phyloP scores from a whole-genome alignment of 1,284 basidiomycete species.

The Mycena citricolor region DNA sequence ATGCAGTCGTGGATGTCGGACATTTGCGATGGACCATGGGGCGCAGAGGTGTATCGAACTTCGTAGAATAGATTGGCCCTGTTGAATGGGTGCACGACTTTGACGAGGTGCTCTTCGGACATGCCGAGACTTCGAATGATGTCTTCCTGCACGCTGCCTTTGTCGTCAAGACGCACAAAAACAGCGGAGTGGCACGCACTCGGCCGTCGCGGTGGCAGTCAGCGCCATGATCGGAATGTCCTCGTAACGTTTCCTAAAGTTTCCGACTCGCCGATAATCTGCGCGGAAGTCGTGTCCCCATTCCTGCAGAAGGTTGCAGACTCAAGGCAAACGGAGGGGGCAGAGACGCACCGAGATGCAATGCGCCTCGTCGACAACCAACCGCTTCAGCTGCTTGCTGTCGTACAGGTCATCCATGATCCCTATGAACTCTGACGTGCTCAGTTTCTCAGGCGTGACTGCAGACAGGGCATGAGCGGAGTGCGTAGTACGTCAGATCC shows the following conservation, averaged over 20 bases:
- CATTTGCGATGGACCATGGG: constrained; percentile 52
- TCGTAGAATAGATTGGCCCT: constrained; percentile 83
- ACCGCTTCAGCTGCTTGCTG: constrained; percentile 64
- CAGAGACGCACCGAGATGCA: constrained; percentile 66
- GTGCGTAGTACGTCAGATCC: neutral
- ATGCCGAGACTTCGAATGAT: constrained; percentile 71
- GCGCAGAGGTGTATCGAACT: constrained; percentile 59
- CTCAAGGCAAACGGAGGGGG: neutral
- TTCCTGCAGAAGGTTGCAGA: constrained; percentile 14
- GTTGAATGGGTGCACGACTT: constrained; percentile 80
- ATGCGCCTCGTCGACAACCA: constrained; percentile 89
- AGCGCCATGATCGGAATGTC: constrained; percentile 81
- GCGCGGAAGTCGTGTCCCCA: constrained; percentile 84
- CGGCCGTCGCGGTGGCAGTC: constrained; percentile 73
- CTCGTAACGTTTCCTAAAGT: constrained; percentile 67
- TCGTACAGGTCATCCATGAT: constrained; percentile 76
- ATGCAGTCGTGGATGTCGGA: constrained; percentile 71
- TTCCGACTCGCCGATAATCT: constrained; percentile 74
- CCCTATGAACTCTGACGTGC: constrained; percentile 29
- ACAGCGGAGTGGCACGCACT: constrained; percentile 39
- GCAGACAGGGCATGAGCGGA: neutral
- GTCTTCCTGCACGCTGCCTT: constrained; percentile 39
- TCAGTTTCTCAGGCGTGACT: constrained; percentile 23
- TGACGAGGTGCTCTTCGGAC: constrained; percentile 54
- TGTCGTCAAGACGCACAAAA: neutral